Evolutionary conservation across 371 early-diverging fungal genomes (phyloP).

Genomic region (Rozella allomycis): DNA sequence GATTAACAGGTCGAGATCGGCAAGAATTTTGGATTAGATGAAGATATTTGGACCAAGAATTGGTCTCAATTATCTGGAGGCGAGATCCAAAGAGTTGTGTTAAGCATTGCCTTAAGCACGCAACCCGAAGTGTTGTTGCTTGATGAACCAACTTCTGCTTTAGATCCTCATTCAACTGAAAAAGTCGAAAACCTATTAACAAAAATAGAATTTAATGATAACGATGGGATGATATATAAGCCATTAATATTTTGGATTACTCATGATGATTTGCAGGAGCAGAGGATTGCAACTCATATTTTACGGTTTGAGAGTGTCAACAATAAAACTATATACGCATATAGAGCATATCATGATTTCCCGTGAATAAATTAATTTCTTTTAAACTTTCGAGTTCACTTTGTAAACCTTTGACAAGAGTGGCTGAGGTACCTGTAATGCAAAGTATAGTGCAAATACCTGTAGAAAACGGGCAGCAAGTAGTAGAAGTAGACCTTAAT

Average conservation of each 20-base stretch:
- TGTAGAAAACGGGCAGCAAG: constrained; percentile 13
- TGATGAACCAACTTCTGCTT: constrained; percentile 69
- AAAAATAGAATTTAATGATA: no score
- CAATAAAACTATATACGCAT: no score
- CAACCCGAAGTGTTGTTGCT: constrained; percentile 56
- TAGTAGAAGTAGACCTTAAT: constrained; percentile 51
- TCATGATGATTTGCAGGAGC: constrained; percentile 48
- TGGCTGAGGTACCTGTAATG: no score
- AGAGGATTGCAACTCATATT: constrained; percentile 29
- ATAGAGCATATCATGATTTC: no score
- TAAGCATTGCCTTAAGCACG: constrained; percentile 58
- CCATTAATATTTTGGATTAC: no score
- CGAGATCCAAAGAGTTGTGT: constrained; percentile 54
- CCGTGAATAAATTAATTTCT: no score
- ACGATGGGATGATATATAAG: constrained; percentile 34
- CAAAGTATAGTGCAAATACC: no score
- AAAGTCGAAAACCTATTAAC: constrained; percentile 51
- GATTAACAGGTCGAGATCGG: constrained; percentile 23
- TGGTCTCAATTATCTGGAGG: constrained; percentile 68
- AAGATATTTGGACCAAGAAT: constrained; percentile 42
- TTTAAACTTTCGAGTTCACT: no score
- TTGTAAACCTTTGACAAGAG: no score
- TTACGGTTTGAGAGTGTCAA: constrained; percentile 10
- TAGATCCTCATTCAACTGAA: constrained; percentile 46
- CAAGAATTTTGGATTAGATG: constrained; percentile 37